Evolutionary conservation across 768 basidiomycete species (phyloP), one percentile per base, ranked within the genome.

Genomic region (Tulasnella sp.): DNA sequence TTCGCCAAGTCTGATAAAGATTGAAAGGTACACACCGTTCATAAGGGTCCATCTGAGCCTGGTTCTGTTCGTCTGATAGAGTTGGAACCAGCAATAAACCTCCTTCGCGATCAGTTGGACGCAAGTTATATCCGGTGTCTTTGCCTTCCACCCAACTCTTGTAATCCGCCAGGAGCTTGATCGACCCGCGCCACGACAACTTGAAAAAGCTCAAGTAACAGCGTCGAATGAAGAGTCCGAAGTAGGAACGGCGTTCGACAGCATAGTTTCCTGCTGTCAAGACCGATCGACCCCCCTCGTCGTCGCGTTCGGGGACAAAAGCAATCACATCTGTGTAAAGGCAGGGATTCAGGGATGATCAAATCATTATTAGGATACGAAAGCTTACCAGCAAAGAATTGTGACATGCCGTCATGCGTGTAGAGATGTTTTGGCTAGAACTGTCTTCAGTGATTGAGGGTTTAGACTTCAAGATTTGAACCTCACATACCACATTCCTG

Each of bases 221-320:
- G 52, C 93, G 87, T 68, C 93, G 90, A 79, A 88, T 89, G 80
- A 94, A 94, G 79, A 89, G 92, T 2, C 93, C 94, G 81, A 94
- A 92, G 29, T 92, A 83, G 2, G 93, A 94, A 25, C 91, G 89
- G 36, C 91, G 89, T 72, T 85, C 85, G 42, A 74, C 73, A 0
- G 52, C 45, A 36, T 74, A 52, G 42, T 49, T 58, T 31, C 36
- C 54, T 1, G 54, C 45, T 12, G 71, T 38, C 29, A 49, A 67
- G 42, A 39, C 29, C 3, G 73, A 54, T 64, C 36, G 58, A 34
- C 70, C 29, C 37, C 87, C 87, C 78, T 91, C 89, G 11, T 89
- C 87, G 39, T 83, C 84, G 79, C 87, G 89, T 77, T 88, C 88
- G 25, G 88, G 82, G 75, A 89, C 90, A n/a, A 91, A 83, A 29